Evolutionary conservation across 2,329 filamentous ascomycete genomes (phyloP).

Genomic region (Beauveria caledonica): DNA sequence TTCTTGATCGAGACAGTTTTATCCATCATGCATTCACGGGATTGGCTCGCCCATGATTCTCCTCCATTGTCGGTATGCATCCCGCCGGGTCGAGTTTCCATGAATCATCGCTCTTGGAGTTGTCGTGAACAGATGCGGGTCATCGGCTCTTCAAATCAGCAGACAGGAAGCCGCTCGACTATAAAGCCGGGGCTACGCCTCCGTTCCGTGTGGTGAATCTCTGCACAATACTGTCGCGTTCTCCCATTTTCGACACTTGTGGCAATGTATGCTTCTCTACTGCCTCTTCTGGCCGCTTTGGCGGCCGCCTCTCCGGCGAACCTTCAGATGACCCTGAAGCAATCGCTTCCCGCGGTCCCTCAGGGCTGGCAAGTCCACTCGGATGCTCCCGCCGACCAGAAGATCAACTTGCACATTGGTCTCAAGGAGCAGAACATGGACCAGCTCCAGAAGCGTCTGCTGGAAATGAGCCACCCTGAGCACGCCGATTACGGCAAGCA

Average conservation of each 20-base stretch:
- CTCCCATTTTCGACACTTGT: not conserved
- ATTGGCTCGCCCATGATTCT: not conserved
- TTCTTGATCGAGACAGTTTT: not conserved
- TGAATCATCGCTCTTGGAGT: not conserved
- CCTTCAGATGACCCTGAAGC: slow-evolving; percentile 8
- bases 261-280: slow-evolving; percentile 3
- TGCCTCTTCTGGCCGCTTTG: slow-evolving; percentile 9
- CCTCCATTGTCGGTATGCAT: not conserved
- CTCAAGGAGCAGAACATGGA: slow-evolving; percentile 12
- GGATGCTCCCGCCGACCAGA: slow-evolving; percentile 8
- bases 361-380: slow-evolving; percentile 8
- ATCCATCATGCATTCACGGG: not conserved
- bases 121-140: not conserved
- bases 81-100: not conserved
- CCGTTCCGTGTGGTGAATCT: not conserved
- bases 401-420: slow-evolving; percentile 10
- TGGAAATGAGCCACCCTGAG: slow-evolving; percentile 7
- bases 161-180: not conserved
- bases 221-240: not conserved
- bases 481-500: slow-evolving; percentile 12
- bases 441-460: slow-evolving; percentile 3
- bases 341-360: slow-evolving; percentile 5
- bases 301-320: slow-evolving; percentile 9
- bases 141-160: not conserved
- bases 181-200: not conserved